These are phyloP conservation scores for Quercus lobata DNA, from an alignment of 331 rosid species.

Conservation along the genomic window DNA sequence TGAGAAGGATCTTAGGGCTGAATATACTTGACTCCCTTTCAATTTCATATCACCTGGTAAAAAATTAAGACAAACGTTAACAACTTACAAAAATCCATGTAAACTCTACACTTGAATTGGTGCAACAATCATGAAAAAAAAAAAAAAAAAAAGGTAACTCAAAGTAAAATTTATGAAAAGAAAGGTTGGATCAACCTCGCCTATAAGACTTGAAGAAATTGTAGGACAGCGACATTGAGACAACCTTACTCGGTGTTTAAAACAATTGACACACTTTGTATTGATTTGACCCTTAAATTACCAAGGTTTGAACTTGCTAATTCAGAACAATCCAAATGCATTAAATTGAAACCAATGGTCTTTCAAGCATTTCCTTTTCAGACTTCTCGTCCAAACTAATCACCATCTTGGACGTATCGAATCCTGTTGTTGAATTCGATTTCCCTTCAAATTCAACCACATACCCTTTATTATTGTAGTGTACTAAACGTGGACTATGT, in stretches of 20 bases:
- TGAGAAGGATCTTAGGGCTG: too few species aligned
- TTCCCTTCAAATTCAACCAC: constrained; percentile 26
- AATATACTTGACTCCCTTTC: too few species aligned
- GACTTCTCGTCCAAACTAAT: constrained; percentile 23
- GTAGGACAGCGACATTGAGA: background rate
- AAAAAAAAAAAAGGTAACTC: too few species aligned
- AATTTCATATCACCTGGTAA: too few species aligned
- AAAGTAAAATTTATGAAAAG: background rate
- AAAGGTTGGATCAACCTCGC: background rate
- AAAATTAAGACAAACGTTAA: too few species aligned
- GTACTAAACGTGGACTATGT: constrained; percentile 19
- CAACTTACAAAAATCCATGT: too few species aligned
- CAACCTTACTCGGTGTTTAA: background rate
- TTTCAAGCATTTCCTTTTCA: constrained; percentile 33
- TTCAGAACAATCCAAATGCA: background rate
- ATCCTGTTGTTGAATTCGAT: background rate
- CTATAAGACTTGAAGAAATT: background rate
- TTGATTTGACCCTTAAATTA: too few species aligned
- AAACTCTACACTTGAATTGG: too few species aligned
- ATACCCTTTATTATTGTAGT: constrained; percentile 2
- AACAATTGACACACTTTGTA: too few species aligned
- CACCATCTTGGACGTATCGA: constrained; percentile 39
- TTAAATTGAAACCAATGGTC: constrained; percentile 33
- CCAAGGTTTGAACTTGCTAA: background rate
- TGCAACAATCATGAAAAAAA: too few species aligned